Evolutionary conservation across 1,284 basidiomycete genomes (phyloP), one percentile per base, ranked within the genome.

Genomic region (Microbotryum intermedium): DNA sequence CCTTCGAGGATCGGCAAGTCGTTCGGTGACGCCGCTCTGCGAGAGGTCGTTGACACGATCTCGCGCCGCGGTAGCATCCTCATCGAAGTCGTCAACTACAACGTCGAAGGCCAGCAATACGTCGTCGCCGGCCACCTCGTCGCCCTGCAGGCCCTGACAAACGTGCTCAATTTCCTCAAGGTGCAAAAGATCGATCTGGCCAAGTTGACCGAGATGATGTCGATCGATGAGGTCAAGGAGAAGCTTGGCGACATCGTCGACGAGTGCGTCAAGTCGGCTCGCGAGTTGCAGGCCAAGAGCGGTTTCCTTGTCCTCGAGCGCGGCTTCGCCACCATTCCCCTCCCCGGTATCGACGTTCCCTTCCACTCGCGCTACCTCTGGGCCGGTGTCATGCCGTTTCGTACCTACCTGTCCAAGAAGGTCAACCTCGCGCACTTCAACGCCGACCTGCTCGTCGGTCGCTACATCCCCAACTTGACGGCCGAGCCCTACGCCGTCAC

Each of bases 281-380:
- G 75, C 46, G 82, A 87, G 68, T 86, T 88, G 69, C 85, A 91
- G 75, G 83, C 84, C 70, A 80, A 82, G 13, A 86, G 90, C 61
- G 91, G 90, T n/a, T 84, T 88, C 69, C 90, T 98, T 77, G 87
- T 87, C 69, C 84, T 98, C 57, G 93, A 98, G 73, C 87, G 94
- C 70, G 94, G 94, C 11, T 97, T 93, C 72, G 93, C 65, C 29
- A 70, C 91, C 10, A 95, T 97, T 65, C 92, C 93, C 57, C 82
- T 97, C 13, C 90, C 94, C 42, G 94, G 94, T 71, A 97, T 98
- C 71, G 94, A 98, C 71, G 94, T 98, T 13, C 94, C 95, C 13
- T 98, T 98, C 88, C 94, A 98, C 77, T 93, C 94, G 10, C 87
- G 90, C 69, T 97, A 97, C 78, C 83, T 98, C 50, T 93, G 94